A percentile compares a stretch with the other conserved stretches of the same genome.
Conservation (phyloP, 106 monocot species). For the Dactylorhiza incarnata region DNA sequence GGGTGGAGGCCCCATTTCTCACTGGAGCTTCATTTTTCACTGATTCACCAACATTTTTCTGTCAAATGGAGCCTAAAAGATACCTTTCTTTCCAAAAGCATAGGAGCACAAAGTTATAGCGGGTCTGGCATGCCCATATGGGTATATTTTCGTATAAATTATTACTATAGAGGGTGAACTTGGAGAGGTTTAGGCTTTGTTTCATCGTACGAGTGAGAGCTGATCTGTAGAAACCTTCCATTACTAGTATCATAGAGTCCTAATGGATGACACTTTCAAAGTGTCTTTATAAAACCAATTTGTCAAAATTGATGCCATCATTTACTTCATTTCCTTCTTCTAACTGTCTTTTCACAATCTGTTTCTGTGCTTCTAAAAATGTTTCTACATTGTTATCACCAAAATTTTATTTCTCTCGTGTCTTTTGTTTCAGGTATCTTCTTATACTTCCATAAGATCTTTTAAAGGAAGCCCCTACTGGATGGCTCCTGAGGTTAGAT, state of each 20-base stretch:
- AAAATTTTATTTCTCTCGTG: background rate
- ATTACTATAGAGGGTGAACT: background rate
- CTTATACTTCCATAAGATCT: slow-evolving; percentile 57
- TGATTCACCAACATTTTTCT: no score
- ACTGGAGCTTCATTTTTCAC: no score
- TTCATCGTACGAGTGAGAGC: background rate
- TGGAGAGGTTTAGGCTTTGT: background rate
- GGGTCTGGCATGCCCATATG: background rate
- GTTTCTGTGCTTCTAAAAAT: background rate
- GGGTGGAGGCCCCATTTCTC: no score
- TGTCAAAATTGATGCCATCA: background rate
- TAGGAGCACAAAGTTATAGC: background rate
- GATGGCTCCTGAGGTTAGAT: slow-evolving; percentile 90
- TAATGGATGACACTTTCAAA: background rate
- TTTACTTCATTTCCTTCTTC: background rate
- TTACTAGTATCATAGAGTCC: background rate
- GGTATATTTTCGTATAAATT: background rate
- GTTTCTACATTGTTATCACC: background rate
- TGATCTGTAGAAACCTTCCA: background rate
- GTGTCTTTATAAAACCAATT: background rate
- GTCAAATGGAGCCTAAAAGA: background rate
- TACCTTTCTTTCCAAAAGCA: background rate
- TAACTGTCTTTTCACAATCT: background rate
- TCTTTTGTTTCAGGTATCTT: slow-evolving; percentile 43
- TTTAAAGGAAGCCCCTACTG: slow-evolving; percentile 95